phyloP scores from a whole-genome alignment of 768 basidiomycete species.

The Suillus clintonianus region DNA sequence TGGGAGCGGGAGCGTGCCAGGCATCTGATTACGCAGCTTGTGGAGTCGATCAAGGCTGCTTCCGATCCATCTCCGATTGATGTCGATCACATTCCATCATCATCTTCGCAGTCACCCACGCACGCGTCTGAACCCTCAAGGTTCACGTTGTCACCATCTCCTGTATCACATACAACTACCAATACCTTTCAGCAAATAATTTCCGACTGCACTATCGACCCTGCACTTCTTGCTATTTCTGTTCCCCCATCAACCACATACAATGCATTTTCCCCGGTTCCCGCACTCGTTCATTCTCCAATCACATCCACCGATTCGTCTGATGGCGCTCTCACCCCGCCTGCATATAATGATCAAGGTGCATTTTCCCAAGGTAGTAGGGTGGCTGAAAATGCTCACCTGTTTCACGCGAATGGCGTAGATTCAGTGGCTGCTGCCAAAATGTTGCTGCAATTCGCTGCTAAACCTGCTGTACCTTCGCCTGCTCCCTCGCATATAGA shows the following conservation, averaged over 20 bases:
- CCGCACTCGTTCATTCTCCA: slow-evolving; percentile 2
- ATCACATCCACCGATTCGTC: slow-evolving; percentile 3
- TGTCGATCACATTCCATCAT: background rate
- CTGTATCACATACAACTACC: background rate
- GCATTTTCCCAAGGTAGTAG: background rate
- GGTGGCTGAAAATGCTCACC: background rate
- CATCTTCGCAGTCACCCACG: background rate
- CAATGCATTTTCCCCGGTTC: background rate
- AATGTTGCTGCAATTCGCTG: slow-evolving; percentile 11
- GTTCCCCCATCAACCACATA: slow-evolving; percentile 8
- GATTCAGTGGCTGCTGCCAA: slow-evolving; percentile 21
- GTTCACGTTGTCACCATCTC: background rate
- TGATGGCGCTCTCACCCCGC: background rate
- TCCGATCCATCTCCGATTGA: slow-evolving; percentile 1
- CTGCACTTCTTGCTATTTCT: slow-evolving; percentile 32
- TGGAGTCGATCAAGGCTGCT: slow-evolving; percentile 60
- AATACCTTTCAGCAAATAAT: background rate
- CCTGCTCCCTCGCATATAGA: slow-evolving; percentile 10
- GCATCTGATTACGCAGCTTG: slow-evolving; percentile 61
- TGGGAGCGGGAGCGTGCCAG: slow-evolving; percentile 70
- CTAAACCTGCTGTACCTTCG: slow-evolving; percentile 11
- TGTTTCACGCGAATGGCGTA: background rate
- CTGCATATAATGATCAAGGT: background rate
- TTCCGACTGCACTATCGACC: slow-evolving; percentile 33
- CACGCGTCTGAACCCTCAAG: background rate